A percentile compares a stretch with the other conserved stretches of the same genome.
phyloP scores from a whole-genome alignment of 2,329 filamentous ascomycete species.

The Ceratocystis ficicola region DNA sequence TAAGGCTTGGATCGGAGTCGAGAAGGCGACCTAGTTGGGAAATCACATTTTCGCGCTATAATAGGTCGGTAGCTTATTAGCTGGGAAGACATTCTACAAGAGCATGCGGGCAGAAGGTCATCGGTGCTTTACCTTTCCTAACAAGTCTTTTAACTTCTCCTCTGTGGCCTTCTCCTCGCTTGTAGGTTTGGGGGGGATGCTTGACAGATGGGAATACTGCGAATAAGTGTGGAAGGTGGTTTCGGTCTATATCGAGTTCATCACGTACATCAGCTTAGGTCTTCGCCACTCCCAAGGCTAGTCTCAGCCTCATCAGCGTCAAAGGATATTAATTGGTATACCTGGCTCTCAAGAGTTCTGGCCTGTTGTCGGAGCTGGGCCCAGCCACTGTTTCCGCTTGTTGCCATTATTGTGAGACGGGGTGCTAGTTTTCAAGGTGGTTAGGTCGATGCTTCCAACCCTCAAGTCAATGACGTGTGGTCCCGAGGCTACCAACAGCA shows the following conservation, averaged over 20 bases:
- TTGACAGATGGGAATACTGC: conserved; percentile 70
- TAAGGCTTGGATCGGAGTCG: conserved; percentile 79
- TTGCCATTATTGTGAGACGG: conserved; percentile 17
- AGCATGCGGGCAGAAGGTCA: not conserved
- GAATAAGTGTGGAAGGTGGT: conserved; percentile 74
- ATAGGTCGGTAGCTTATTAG: conserved; percentile 21
- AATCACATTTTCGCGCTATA: conserved; percentile 68
- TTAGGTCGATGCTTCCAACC: conserved; percentile 11
- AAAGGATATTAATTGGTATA: conserved; percentile 31
- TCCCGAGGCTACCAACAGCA: conserved; percentile 17
- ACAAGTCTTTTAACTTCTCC: conserved; percentile 66
- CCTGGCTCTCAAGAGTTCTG: conserved; percentile 78
- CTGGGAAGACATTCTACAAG: not conserved
- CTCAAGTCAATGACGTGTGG: conserved; percentile 18
- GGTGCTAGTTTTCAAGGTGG: not conserved
- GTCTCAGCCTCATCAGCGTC: not conserved
- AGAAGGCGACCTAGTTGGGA: conserved; percentile 75
- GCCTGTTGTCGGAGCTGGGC: conserved; percentile 89
- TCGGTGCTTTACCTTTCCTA: conserved; percentile 55
- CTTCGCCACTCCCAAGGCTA: conserved; percentile 14
- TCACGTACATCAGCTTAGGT: conserved; percentile 15
- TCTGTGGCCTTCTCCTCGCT: conserved; percentile 75
- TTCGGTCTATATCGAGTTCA: conserved; percentile 53
- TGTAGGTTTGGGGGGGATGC: conserved; percentile 69
- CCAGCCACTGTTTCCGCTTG: conserved; percentile 56